A percentile compares a stretch with the other conserved stretches of the same genome.
Conservation (phyloP, 208 protist species). For the Trypanosoma vivax region DNA sequence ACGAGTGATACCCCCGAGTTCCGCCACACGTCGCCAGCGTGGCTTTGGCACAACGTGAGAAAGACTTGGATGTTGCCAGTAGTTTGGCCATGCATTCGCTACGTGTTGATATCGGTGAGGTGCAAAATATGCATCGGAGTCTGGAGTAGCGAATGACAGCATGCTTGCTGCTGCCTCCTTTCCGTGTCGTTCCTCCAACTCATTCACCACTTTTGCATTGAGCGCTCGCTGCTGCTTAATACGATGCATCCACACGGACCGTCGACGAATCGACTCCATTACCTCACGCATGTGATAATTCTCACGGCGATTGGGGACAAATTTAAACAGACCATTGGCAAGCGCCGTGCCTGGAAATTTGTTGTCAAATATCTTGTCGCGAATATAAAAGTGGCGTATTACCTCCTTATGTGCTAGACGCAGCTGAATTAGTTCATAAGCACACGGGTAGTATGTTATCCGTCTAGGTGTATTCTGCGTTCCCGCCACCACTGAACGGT, state of each 20-base stretch:
- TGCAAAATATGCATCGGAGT: constrained; percentile 77
- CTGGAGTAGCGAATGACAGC: constrained; percentile 54
- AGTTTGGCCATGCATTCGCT: constrained; percentile 82
- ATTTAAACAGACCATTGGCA: constrained; percentile 86
- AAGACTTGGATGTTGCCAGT: constrained; percentile 80
- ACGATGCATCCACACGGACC: constrained; percentile 78
- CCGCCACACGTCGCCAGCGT: constrained; percentile 59
- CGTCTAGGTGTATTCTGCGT: constrained; percentile 22
- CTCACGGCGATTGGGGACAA: constrained; percentile 69
- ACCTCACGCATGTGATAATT: constrained; percentile 74
- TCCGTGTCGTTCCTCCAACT: constrained; percentile 21
- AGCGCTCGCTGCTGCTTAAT: constrained; percentile 75
- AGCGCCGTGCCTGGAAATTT: constrained; percentile 71
- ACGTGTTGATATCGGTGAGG: constrained; percentile 40
- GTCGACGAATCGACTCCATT: constrained; percentile 69
- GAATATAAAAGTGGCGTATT: constrained; percentile 58
- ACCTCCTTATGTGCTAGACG: constrained; percentile 70
- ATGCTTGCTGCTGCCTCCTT: constrained; percentile 23
- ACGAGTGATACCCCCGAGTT: constrained; percentile 85
- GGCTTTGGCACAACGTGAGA: constrained; percentile 74
- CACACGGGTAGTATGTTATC: constrained; percentile 62
- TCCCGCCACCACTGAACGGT: constrained; percentile 73
- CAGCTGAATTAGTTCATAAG: constrained; percentile 79
- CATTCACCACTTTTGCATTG: constrained; percentile 50
- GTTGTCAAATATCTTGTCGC: constrained; percentile 88